A percentile compares a stretch with the other conserved stretches of the same genome.
phyloP scores from a whole-genome alignment of 208 protist genomes.

The Leishmania major region DNA sequence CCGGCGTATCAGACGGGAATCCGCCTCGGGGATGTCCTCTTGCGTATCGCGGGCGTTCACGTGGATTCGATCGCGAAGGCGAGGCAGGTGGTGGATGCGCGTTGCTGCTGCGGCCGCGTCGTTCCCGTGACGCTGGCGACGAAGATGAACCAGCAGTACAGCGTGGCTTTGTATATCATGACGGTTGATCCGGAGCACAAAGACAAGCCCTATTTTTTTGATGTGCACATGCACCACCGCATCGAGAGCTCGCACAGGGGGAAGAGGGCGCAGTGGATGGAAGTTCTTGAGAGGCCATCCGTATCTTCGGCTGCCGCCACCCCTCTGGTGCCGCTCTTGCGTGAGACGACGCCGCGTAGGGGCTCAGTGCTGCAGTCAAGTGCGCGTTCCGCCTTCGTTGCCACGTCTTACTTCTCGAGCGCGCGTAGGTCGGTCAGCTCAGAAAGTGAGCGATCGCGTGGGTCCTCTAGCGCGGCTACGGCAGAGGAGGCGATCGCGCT shows the following conservation, averaged over 20 bases:
- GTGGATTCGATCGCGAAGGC: conserved; percentile 42
- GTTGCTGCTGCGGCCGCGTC: conserved; percentile 38
- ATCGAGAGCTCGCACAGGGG: conserved; percentile 33
- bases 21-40: conserved; percentile 48
- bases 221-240: conserved; percentile 37
- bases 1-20: conserved; percentile 61
- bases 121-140: conserved; percentile 43
- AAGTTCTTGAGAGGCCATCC: conserved; percentile 1
- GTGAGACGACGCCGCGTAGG: neutral
- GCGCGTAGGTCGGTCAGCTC: neutral
- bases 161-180: conserved; percentile 56
- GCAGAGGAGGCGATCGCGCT: neutral
- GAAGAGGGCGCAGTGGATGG: conserved; percentile 16
- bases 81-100: conserved; percentile 29
- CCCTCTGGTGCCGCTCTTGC: neutral
- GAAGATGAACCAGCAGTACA: conserved; percentile 39
- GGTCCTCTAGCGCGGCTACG: neutral
- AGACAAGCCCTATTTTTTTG: conserved; percentile 47
- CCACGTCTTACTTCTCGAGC: conserved; percentile 5
- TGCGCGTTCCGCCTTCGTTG: conserved; percentile 14
- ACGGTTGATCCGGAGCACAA: conserved; percentile 43
- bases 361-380: conserved; percentile 2
- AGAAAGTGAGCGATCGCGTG: neutral
- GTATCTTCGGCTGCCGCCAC: neutral
- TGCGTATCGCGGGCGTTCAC: conserved; percentile 30